These are phyloP conservation scores for Achlya hypogyna DNA, from an alignment of 352 stramenopile genomes.

Conservation along the genomic window DNA sequence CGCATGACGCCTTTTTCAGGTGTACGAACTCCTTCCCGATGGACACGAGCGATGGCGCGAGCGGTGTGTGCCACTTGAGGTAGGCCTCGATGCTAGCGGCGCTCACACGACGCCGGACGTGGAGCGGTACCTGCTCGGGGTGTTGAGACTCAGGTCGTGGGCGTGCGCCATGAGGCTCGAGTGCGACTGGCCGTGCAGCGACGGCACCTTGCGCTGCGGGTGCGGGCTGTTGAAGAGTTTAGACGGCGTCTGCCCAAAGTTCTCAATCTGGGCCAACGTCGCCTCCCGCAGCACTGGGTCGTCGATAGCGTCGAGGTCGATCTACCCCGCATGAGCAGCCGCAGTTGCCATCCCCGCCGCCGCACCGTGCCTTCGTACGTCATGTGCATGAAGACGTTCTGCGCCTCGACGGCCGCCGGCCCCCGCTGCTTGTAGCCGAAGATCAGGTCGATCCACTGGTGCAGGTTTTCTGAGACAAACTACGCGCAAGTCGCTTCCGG, in stretches of 20 bases:
- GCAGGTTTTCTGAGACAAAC: constrained; percentile 95
- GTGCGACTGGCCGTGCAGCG: constrained; percentile 1
- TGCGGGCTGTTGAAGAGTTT: constrained; percentile 38
- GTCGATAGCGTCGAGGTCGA: constrained; percentile 23
- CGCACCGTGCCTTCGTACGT: constrained; percentile 25
- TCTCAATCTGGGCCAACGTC: constrained; percentile 38
- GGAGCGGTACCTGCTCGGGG: constrained; percentile 7
- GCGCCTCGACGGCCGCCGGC: constrained; percentile 64
- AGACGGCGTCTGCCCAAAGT: constrained; percentile 44
- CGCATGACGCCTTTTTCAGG: constrained; percentile 40
- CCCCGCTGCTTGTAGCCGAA: constrained; percentile 97
- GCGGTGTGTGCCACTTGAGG: constrained; percentile 64
- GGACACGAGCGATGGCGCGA: constrained; percentile 53
- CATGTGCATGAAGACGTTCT: constrained; percentile 85
- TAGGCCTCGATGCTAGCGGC: constrained; percentile 55
- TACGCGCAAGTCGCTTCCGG: constrained; percentile 72
- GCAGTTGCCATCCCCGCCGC: constrained; percentile 28
- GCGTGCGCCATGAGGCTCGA: constrained; percentile 15
- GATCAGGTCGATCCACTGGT: constrained; percentile 99
- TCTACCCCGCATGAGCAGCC: not conserved
- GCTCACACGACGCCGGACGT: constrained; percentile 20
- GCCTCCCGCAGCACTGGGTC: constrained; percentile 25
- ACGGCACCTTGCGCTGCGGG: constrained; percentile 24
- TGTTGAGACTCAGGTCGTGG: constrained; percentile 10
- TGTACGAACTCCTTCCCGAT: constrained; percentile 76